Conservation (phyloP, 768 basidiomycete species). For the Termitomyces sp. region DNA sequence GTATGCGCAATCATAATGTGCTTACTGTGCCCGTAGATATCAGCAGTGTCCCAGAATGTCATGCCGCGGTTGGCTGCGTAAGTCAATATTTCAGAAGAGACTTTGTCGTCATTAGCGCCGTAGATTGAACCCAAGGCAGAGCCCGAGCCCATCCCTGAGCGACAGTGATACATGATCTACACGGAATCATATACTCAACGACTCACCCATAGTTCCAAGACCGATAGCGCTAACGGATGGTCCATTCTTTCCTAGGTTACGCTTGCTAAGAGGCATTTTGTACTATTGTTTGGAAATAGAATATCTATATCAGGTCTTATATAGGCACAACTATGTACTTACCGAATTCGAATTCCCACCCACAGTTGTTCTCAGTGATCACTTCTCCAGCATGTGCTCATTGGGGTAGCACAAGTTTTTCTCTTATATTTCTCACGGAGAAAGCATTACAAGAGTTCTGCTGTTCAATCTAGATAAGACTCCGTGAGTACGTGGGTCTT, state of each 20-base stretch:
- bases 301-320: not conserved
- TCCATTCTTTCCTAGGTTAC: slow-evolving; percentile 20
- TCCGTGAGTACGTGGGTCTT: too few relatives aligned
- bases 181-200: not conserved
- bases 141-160: not conserved
- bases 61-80: slow-evolving; percentile 18
- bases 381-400: not conserved
- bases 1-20: not conserved
- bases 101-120: slow-evolving; percentile 16
- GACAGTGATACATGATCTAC: not conserved
- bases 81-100: slow-evolving; percentile 13
- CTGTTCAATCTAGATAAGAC: too few relatives aligned
- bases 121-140: slow-evolving; percentile 22
- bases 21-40: slow-evolving; percentile 36
- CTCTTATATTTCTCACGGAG: not conserved
- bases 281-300: not conserved
- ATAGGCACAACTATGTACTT: not conserved
- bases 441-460: not conserved
- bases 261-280: slow-evolving; percentile 11
- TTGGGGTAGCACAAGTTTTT: too few relatives aligned
- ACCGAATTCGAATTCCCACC: not conserved
- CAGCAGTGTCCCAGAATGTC: slow-evolving; percentile 44
- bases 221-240: slow-evolving; percentile 22
- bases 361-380: not conserved
- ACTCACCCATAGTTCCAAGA: slow-evolving; percentile 21